A percentile compares a stretch with the other conserved stretches of the same genome.
Conservation (phyloP, 768 basidiomycete species). For the Pleurotus citrinopileatus region DNA sequence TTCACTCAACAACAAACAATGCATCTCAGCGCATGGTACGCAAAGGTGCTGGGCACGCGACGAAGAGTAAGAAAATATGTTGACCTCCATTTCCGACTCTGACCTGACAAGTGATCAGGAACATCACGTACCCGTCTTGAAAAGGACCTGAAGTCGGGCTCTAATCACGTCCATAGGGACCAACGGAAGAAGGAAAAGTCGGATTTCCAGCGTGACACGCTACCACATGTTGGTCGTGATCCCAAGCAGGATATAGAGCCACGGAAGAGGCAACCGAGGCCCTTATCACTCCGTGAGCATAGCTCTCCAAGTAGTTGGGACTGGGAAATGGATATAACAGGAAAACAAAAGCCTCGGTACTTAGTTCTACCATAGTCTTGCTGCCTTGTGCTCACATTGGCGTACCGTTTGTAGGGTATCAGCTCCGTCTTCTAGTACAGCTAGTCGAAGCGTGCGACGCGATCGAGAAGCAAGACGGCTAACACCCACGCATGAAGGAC, state of each 20-base stretch:
- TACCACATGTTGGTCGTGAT: neutral
- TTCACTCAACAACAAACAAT: neutral
- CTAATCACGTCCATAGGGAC: no score
- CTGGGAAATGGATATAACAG: slow-evolving; percentile 1
- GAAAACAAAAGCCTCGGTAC: neutral
- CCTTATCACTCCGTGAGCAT: neutral
- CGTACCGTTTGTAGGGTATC: no score
- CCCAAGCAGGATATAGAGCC: neutral
- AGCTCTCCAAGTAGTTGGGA: neutral
- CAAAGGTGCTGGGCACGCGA: neutral
- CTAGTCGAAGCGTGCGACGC: neutral
- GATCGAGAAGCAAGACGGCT: neutral
- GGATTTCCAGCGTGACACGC: neutral
- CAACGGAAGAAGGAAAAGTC: neutral
- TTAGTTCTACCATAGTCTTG: no score
- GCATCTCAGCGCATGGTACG: neutral
- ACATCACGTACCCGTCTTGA: slow-evolving; percentile 3
- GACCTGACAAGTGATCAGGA: neutral
- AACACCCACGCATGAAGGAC: neutral
- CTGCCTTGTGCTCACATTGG: no score
- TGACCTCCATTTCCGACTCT: neutral
- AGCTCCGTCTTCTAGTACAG: neutral
- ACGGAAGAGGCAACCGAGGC: neutral
- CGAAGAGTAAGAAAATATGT: neutral
- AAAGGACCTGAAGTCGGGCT: neutral